Evolutionary conservation across 768 basidiomycete genomes (phyloP), one percentile per base, ranked within the genome.

Genomic region (Cystofilobasidium ferigula): DNA sequence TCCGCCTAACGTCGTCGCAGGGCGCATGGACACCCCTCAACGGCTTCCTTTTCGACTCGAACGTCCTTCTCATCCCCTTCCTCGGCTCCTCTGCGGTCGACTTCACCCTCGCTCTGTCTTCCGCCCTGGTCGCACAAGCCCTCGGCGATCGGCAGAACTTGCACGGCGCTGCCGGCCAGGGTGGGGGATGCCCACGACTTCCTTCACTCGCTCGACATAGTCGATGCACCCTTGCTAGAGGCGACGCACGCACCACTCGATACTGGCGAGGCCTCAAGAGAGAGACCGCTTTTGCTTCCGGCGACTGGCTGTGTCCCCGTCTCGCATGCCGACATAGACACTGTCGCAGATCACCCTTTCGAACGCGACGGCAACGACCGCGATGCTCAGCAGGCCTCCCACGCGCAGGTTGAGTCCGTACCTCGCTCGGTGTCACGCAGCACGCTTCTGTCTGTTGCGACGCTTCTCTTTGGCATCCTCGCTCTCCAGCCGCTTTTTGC

Each of bases 1-100:
- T 1, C 43, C n/a, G 28, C 0, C 20, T 61, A 28, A 32, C n/a
- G n/a, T 8, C 42, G 3, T 3, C 26, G 30, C 40, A 63, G 62
- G 62, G 47, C 20, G 26, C 48, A 4, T 63, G 62, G 62, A 63
- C 62, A 10, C 56, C 56, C 22, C 30, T 45, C 24, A 18, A 35
- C 10, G 63, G 63, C 56, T 30, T 58, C 30, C n/a, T 64, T 16
- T 58, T 64, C 34, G 63, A 64, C 6, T 58, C 54, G 7, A 28
- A 32, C 26, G 10, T 18, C 13, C 56, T 56, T 2, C 42, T 58
- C 32, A 10, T 58, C 36, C 32, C 30, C 18, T 14, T 57, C 30
- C n/a, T 45, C 3, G 63, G 63, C 4, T 56, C 56, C 10, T 22
- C 34, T 4, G 24, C 18, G 1, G 30, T 64, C 56, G 63, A 64